phyloP scores from a whole-genome alignment of 225 moss, liverwort and hornwort species.

The Polytrichum formosum region DNA sequence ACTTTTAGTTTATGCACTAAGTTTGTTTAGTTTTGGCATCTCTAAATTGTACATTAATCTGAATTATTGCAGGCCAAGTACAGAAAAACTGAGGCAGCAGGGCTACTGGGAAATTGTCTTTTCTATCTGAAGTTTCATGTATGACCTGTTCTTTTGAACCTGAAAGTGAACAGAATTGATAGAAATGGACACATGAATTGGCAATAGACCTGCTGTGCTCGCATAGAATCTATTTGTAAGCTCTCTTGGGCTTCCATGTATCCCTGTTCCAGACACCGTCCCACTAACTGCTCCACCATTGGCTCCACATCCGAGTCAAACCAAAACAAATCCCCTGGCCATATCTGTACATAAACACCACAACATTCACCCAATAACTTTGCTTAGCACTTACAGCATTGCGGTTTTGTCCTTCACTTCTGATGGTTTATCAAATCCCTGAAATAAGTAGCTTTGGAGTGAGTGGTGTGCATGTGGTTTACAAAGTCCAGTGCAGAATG shows the following conservation, averaged over 20 bases:
- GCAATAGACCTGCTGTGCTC: conserved; percentile 33
- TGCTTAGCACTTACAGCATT: too few species aligned
- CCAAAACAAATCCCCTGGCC: conserved; percentile 35
- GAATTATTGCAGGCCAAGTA: background rate
- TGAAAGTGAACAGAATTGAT: too few species aligned
- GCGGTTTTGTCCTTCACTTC: background rate
- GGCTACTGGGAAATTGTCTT: too few species aligned
- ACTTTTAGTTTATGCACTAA: background rate
- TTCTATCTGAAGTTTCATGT: too few species aligned
- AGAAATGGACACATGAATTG: background rate
- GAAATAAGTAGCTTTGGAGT: too few species aligned
- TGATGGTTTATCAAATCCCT: background rate
- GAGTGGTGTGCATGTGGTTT: too few species aligned
- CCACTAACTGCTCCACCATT: conserved; percentile 49
- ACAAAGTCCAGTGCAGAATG: too few species aligned
- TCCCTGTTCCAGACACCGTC: conserved; percentile 45
- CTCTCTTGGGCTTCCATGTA: conserved; percentile 53
- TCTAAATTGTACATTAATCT: background rate
- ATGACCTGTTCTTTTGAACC: too few species aligned
- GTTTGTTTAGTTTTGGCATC: background rate
- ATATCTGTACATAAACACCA: conserved; percentile 25
- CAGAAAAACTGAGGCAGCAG: background rate
- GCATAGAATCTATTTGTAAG: conserved; percentile 24
- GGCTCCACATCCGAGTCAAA: conserved; percentile 42
- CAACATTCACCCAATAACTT: background rate